Conservation (phyloP, 1,284 basidiomycete genomes). For the Austroboletus niveus region DNA sequence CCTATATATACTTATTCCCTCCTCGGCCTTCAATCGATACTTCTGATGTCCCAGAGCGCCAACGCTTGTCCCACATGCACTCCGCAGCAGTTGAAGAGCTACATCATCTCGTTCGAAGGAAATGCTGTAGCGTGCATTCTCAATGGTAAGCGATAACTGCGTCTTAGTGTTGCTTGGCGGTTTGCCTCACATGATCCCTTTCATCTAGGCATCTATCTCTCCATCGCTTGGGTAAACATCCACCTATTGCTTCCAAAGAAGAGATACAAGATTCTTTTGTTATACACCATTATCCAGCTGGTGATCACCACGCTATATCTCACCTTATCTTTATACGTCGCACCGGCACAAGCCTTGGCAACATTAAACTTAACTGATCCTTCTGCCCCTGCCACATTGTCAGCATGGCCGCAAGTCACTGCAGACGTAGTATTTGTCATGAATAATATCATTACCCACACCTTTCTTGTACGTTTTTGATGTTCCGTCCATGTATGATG, state of each 20-base stretch:
- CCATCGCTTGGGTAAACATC: conserved; percentile 14
- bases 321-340: conserved; percentile 14
- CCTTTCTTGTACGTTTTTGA: conserved; percentile 16
- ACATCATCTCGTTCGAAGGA: conserved; percentile 22
- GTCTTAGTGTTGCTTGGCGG: not conserved
- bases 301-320: conserved; percentile 21
- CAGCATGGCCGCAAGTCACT: conserved; percentile 17
- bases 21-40: too few relatives aligned
- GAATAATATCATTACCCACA: conserved; percentile 24
- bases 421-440: conserved; percentile 13
- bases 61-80: too few relatives aligned
- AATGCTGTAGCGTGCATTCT: conserved; percentile 17
- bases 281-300: conserved; percentile 14
- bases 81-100: too few relatives aligned
- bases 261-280: conserved; percentile 14
- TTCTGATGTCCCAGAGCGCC: too few relatives aligned
- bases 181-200: not conserved
- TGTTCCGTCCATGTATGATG: too few relatives aligned
- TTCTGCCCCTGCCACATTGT: conserved; percentile 5
- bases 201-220: conserved; percentile 19
- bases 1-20: too few relatives aligned
- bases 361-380: conserved; percentile 5
- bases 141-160: conserved; percentile 15
- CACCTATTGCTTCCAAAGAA: conserved; percentile 14
- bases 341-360: conserved; percentile 11